Percentiles rank a stretch among this genome's conserved stretches.
These are phyloP conservation scores for Kwoniella pini DNA, from an alignment of 768 basidiomycete genomes.

Conservation along the genomic window DNA sequence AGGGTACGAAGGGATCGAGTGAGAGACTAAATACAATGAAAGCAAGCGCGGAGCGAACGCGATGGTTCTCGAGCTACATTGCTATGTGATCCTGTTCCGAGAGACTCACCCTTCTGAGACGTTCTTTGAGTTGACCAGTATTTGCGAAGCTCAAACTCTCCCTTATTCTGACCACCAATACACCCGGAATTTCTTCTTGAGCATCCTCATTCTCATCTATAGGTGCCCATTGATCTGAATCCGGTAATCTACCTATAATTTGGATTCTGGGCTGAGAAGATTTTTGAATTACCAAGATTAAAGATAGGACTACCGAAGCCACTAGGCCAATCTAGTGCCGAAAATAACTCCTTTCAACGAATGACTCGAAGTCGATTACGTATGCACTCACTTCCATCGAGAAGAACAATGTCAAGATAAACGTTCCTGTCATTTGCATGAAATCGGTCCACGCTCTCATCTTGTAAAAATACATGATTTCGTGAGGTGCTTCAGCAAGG, in stretches of 20 bases:
- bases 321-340: constrained; percentile 68
- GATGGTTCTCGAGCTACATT: too few species aligned
- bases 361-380: neutral
- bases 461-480: constrained; percentile 78
- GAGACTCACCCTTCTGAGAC: constrained; percentile 62
- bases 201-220: constrained; percentile 82
- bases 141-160: constrained; percentile 96
- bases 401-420: constrained; percentile 82
- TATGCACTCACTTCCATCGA: constrained; percentile 66
- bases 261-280: constrained; percentile 88
- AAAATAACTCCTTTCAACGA: neutral
- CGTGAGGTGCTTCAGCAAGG: constrained; percentile 66
- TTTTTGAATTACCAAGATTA: constrained; percentile 83
- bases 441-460: constrained; percentile 94
- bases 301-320: constrained; percentile 81
- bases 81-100: neutral
- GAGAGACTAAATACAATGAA: too few species aligned
- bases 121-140: constrained; percentile 85
- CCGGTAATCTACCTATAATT: constrained; percentile 84
- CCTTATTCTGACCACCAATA: constrained; percentile 79
- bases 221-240: constrained; percentile 85
- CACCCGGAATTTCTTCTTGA: constrained; percentile 59
- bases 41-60: too few species aligned
- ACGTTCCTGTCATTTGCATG: constrained; percentile 81
- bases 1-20: too few species aligned